phyloP scores from a whole-genome alignment of 495 filamentous ascomycete genomes.

The Penicillium turbatum region DNA sequence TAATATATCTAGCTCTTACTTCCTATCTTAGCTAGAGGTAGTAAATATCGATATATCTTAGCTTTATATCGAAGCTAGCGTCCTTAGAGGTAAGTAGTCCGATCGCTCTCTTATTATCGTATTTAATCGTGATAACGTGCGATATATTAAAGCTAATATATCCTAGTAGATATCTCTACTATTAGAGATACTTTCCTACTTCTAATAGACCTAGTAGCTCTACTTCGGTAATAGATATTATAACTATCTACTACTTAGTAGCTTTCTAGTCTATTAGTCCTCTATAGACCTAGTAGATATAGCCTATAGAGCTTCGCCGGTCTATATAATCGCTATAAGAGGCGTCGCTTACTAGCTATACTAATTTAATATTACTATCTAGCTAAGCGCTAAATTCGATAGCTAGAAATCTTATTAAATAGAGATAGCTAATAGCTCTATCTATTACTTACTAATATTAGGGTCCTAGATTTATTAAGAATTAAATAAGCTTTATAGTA shows the following conservation, averaged over 20 bases:
- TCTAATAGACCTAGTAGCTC: conserved; percentile 16
- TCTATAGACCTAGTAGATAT: conserved; percentile 14
- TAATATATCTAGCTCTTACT: background rate
- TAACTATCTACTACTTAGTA: conserved; percentile 20
- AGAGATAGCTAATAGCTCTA: too few species aligned
- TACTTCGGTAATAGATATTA: conserved; percentile 17
- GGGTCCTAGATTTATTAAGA: too few species aligned
- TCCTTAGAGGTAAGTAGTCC: background rate
- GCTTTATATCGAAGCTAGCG: conserved; percentile 11
- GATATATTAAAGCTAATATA: background rate
- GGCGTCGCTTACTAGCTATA: conserved; percentile 13
- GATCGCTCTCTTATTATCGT: background rate
- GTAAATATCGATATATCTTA: conserved; percentile 18
- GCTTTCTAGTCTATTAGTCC: conserved; percentile 23
- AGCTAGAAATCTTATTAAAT: too few species aligned
- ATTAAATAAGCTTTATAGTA: too few species aligned
- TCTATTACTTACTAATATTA: too few species aligned
- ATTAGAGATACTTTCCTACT: conserved; percentile 1
- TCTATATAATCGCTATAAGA: conserved; percentile 18
- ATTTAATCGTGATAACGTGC: background rate
- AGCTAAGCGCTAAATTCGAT: too few species aligned
- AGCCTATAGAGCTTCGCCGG: conserved; percentile 17
- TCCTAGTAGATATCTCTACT: conserved; percentile 5
- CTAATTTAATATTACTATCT: too few species aligned
- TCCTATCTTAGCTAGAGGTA: conserved; percentile 10